Evolutionary conservation across 1,284 basidiomycete genomes (phyloP).

Genomic region (Limonomyces culmigenus): DNA sequence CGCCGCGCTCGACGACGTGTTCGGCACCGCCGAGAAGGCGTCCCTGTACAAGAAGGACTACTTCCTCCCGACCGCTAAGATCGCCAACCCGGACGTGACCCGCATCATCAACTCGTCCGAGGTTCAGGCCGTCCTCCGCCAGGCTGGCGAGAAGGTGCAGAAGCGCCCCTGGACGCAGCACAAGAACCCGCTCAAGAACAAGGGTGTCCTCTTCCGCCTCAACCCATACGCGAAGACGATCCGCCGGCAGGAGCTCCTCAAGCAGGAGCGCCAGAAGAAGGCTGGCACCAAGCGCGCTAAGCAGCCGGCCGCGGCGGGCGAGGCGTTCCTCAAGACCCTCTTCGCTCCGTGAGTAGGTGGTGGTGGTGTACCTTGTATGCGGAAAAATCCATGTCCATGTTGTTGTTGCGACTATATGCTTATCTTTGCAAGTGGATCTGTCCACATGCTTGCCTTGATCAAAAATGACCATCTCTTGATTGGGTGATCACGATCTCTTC

Average conservation of each 20-base stretch:
- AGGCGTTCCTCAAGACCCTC: conserved; percentile 78
- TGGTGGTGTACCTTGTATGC: no score
- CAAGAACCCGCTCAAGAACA: conserved; percentile 98
- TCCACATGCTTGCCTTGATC: no score
- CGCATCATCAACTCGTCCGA: conserved; percentile 97
- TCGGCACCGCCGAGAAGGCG: conserved; percentile 80
- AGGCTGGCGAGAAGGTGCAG: conserved; percentile 63
- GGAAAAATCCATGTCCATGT: no score
- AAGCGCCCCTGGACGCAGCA: conserved; percentile 97
- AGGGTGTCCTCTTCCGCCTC: conserved; percentile 91
- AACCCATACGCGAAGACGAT: conserved; percentile 98
- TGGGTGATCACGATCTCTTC: no score
- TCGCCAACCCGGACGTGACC: conserved; percentile 92
- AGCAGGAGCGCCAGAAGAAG: conserved; percentile 59
- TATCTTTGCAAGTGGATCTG: no score
- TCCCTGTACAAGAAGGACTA: conserved; percentile 80
- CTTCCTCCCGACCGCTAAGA: conserved; percentile 88
- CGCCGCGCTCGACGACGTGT: conserved; percentile 84
- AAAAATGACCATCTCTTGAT: no score
- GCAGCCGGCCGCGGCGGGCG: conserved; percentile 49
- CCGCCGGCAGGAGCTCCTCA: conserved; percentile 75
- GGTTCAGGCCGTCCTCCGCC: conserved; percentile 90
- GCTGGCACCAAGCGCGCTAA: conserved; percentile 49
- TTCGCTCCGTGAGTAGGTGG: conserved; percentile 56
- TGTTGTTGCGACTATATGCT: no score